Percentiles rank a stretch among this genome's conserved stretches.
These are phyloP conservation scores for Areca catechu DNA, from an alignment of 176 grass and related monocot genomes.

Conservation along the genomic window DNA sequence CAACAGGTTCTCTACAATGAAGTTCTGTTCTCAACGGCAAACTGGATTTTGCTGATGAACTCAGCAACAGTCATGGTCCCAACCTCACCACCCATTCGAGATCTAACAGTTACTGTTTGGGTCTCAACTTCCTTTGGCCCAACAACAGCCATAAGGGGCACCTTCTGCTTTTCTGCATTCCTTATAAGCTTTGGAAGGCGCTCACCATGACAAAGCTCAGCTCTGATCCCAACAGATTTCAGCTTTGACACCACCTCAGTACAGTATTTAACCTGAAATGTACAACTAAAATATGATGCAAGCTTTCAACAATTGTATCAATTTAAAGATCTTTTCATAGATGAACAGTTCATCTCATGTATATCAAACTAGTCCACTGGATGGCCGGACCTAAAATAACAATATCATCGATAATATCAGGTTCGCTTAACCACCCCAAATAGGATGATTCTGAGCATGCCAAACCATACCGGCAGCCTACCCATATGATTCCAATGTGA, in stretches of 20 bases:
- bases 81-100: constrained; percentile 63
- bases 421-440: too few species aligned
- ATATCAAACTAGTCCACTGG: too few species aligned
- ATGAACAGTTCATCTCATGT: neutral
- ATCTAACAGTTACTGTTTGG: constrained; percentile 61
- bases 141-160: constrained; percentile 83
- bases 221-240: constrained; percentile 58
- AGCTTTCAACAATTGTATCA: neutral
- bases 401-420: too few species aligned
- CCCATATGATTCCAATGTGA: too few species aligned
- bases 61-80: constrained; percentile 59
- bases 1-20: constrained; percentile 20
- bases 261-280: constrained; percentile 72
- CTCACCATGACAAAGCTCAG: constrained; percentile 70
- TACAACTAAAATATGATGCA: neutral
- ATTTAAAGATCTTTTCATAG: neutral
- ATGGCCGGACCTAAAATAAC: too few species aligned
- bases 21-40: constrained; percentile 36
- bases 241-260: constrained; percentile 51
- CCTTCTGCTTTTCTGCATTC: constrained; percentile 71
- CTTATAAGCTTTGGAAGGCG: constrained; percentile 88
- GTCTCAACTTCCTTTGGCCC: constrained; percentile 81
- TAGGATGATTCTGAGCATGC: too few species aligned
- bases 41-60: constrained; percentile 39
- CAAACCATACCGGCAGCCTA: too few species aligned